Conservation (phyloP, 345 rosid species). For the Dimocarpus longan region DNA sequence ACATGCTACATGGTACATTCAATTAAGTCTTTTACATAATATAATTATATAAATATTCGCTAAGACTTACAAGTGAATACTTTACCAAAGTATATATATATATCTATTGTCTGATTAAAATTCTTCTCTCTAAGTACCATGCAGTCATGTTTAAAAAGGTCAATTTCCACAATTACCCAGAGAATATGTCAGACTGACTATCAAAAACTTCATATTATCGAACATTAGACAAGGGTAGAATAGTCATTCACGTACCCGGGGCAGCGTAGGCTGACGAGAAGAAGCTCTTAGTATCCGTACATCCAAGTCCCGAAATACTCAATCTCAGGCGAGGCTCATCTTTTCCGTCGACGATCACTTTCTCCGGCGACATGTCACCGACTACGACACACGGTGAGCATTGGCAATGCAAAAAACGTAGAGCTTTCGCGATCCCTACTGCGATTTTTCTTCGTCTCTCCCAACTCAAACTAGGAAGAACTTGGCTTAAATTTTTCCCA, state of each 20-base stretch:
- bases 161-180: not conserved
- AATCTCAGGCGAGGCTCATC: constrained; percentile 54
- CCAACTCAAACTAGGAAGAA: constrained; percentile 57
- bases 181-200: not conserved
- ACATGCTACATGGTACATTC: not conserved
- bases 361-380: constrained; percentile 61
- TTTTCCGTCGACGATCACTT: constrained; percentile 49
- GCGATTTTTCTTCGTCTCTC: constrained; percentile 60
- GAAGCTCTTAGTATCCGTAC: constrained; percentile 39
- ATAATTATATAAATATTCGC: not conserved
- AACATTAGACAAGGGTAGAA: not conserved
- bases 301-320: constrained; percentile 37
- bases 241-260: constrained; percentile 54
- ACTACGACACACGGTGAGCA: constrained; percentile 36
- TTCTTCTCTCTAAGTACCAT: not conserved
- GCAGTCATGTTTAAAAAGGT: not conserved
- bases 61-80: not conserved
- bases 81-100: not conserved
- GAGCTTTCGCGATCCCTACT: constrained; percentile 61
- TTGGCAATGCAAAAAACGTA: constrained; percentile 55
- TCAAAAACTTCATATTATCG: not conserved
- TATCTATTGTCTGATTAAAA: not conserved
- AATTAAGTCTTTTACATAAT: not conserved
- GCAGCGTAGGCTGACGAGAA: constrained; percentile 50
- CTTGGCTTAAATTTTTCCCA: constrained; percentile 53